Conservation (phyloP, 371 early-diverging fungal genomes). For the Apophysomyces ossiformis region DNA sequence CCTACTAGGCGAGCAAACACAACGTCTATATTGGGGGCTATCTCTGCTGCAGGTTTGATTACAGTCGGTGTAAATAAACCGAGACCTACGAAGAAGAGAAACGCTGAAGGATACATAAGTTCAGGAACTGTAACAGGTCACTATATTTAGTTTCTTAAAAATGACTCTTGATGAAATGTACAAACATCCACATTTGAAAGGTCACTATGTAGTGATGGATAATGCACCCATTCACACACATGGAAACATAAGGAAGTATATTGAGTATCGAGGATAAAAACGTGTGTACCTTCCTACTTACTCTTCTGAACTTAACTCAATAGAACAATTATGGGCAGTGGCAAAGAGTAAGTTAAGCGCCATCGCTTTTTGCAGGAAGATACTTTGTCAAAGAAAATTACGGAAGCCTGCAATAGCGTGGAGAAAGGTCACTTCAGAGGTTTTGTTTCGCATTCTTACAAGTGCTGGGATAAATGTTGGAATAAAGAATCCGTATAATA, state of each 20-base stretch:
- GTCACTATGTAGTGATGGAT: not conserved
- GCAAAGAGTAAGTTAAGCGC: not conserved
- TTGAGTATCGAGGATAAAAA: no score
- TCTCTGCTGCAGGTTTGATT: not conserved
- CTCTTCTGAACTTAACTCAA: no score
- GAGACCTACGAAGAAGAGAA: not conserved
- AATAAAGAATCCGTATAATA: no score
- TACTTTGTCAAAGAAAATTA: not conserved
- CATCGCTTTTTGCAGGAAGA: not conserved
- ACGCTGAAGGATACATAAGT: not conserved
- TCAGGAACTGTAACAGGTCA: not conserved
- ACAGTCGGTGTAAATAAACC: not conserved
- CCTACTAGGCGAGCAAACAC: not conserved
- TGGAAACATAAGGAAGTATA: no score
- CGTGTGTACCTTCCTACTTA: no score
- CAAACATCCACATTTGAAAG: not conserved
- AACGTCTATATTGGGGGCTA: not conserved
- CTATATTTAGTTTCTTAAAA: no score
- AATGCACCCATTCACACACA: no score
- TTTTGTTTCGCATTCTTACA: not conserved
- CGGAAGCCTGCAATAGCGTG: not conserved
- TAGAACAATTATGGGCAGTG: no score
- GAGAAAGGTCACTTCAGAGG: not conserved
- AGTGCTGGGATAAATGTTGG: not conserved
- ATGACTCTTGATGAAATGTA: not conserved